Base-by-base conservation (phyloP, 176 grass and related monocot species). In the Phoenix roebelenii region DNA sequence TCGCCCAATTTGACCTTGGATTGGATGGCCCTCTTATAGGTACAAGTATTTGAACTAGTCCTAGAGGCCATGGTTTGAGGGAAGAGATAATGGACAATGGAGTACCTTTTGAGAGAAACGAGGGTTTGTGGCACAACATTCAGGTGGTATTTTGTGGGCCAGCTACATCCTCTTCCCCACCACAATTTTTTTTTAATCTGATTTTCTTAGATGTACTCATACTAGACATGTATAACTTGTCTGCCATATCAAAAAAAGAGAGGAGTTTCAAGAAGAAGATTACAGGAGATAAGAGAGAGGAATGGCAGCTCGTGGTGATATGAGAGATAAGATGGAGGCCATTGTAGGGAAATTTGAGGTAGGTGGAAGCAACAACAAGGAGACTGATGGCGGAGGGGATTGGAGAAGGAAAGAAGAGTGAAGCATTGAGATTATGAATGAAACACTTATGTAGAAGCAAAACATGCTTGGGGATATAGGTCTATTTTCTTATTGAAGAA, bases 1-100 rank as follows among this genome's bases (percentile, higher is more conserved):
- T 89, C 81, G 0, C 81, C 66, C 3, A 20, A 59, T 24, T 76
- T 57, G 15, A 74, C 70, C 50, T 23, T 66, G 0, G 81, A 61
- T 50, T 81, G 77, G 61, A 89, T 35, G 18, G 5, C 74, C 77
- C 81, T 89, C 57, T 81, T 89, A 69, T 75, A 85, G 22, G 81
- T 35, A 58, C 71, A 81, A n/a, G 74, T 75, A 56, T 84, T 70
- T 10, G 49, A 70, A 53, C 50, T 61, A 18, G n/a, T 66, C 17
- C 77, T 65, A 29, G 65, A 67, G 14, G 73, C 59, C 9, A 17
- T 23, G 58, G 84, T 61, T 20, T 74, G 52, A 14, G 60, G 10
- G 57, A 89, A 89, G 32, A 68, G 74, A 51, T 29, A 12, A 23
- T 63, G 70, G 24, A 55, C 70, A 25, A 84, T 74, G 2, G 54